These are phyloP conservation scores for Golovinomyces cichoracearum DNA, from an alignment of 2,329 filamentous ascomycete genomes.

Conservation along the genomic window DNA sequence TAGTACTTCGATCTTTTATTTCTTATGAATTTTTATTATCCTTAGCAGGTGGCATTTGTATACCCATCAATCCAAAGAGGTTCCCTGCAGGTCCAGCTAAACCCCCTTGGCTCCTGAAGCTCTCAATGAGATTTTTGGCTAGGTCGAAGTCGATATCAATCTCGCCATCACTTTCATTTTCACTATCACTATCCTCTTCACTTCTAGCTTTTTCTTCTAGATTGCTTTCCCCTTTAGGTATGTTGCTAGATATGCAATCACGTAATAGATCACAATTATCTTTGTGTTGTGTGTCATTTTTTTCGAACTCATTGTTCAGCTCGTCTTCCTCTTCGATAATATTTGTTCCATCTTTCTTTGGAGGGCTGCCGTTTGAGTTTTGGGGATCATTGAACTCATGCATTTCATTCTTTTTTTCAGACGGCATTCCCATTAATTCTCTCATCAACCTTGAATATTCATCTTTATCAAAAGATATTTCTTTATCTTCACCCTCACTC, in stretches of 20 bases:
- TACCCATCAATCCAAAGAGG: constrained; percentile 61
- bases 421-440: constrained; percentile 55
- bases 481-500: constrained; percentile 47
- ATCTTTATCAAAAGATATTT: constrained; percentile 40
- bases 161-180: constrained; percentile 29
- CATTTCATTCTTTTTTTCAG: constrained; percentile 6
- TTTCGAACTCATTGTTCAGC: constrained; percentile 36
- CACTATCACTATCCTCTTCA: constrained; percentile 9
- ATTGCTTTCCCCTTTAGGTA: constrained; percentile 14
- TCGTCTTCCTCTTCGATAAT: constrained; percentile 27
- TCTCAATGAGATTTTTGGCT: constrained; percentile 72
- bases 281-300: constrained; percentile 50
- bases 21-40: constrained; percentile 24
- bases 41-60: constrained; percentile 58
- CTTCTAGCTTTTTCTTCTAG: constrained; percentile 5
- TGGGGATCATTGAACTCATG: too few relatives aligned
- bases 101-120: constrained; percentile 73
- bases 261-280: too few relatives aligned
- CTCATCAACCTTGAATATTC: constrained; percentile 73
- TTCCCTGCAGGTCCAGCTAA: constrained; percentile 70
- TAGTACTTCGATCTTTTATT: too few relatives aligned
- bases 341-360: constrained; percentile 7
- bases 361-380: not conserved
- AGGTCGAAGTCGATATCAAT: constrained; percentile 66
- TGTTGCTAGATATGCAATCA: too few relatives aligned